These are phyloP conservation scores for Collybiopsis luxurians DNA, from an alignment of 768 basidiomycete species.

Conservation along the genomic window DNA sequence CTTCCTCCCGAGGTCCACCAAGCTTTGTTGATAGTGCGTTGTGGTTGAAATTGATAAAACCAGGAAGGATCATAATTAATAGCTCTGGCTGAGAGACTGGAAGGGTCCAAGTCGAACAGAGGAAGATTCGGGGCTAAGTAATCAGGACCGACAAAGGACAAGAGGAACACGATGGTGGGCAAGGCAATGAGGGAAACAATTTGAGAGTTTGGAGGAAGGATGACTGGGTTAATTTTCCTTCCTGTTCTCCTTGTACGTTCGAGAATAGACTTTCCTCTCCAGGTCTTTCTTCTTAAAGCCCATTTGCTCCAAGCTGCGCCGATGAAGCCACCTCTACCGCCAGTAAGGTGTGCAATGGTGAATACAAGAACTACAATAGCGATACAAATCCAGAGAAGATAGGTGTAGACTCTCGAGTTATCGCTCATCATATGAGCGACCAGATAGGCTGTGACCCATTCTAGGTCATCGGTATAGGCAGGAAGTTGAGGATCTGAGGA, in stretches of 20 bases:
- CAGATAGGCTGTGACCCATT: constrained; percentile 59
- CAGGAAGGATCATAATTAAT: constrained; percentile 24
- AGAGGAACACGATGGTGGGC: constrained; percentile 36
- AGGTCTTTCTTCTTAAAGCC: constrained; percentile 55
- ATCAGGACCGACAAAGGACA: constrained; percentile 63
- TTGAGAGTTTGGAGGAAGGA: constrained; percentile 64
- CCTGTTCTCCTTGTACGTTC: constrained; percentile 27
- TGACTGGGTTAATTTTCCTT: constrained; percentile 39
- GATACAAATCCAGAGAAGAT: constrained; percentile 58
- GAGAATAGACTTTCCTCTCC: constrained; percentile 46
- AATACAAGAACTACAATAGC: constrained; percentile 37
- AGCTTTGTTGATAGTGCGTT: constrained; percentile 62
- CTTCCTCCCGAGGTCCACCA: constrained; percentile 73
- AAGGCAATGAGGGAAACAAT: constrained; percentile 49
- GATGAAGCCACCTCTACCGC: constrained; percentile 32
- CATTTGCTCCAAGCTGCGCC: constrained; percentile 60
- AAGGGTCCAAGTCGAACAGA: constrained; percentile 39
- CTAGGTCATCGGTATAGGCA: constrained; percentile 35
- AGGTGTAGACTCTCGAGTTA: constrained; percentile 53
- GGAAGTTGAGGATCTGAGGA: constrained; percentile 43
- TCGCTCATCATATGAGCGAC: constrained; percentile 51
- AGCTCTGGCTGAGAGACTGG: constrained; percentile 13
- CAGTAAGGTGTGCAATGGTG: constrained; percentile 41
- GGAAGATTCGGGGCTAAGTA: constrained; percentile 53
- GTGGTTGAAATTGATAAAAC: constrained; percentile 40